Percentiles rank a stretch among this genome's conserved stretches.
Conservation (phyloP, 192 early-diverging fungal species). For the Coemansia sp. region DNA sequence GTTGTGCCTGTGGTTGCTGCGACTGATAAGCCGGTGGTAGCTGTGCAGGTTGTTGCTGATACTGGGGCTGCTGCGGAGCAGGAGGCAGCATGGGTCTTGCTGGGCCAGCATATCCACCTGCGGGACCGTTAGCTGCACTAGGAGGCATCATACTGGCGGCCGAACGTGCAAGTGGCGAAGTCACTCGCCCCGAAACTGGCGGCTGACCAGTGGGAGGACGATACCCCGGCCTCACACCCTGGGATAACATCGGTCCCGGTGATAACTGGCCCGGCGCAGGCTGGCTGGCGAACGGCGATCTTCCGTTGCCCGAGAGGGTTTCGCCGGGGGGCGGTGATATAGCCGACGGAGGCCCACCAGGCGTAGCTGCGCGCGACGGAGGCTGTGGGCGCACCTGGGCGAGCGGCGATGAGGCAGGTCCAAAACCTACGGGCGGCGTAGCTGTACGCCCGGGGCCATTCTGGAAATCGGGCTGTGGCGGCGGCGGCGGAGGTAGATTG, state of each 20-base stretch:
- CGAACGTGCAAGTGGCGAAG: slow-evolving; percentile 35
- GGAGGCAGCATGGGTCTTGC: slow-evolving; percentile 22
- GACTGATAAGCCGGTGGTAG: not conserved
- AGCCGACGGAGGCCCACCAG: slow-evolving; percentile 12
- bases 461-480: slow-evolving; percentile 17
- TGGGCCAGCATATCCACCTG: slow-evolving; percentile 5
- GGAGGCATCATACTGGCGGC: slow-evolving; percentile 8
- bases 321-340: slow-evolving; percentile 18
- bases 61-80: slow-evolving; percentile 9
- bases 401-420: slow-evolving; percentile 48
- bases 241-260: slow-evolving; percentile 19
- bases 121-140: slow-evolving; percentile 2
- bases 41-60: not conserved
- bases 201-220: slow-evolving; percentile 8
- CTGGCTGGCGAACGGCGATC: slow-evolving; percentile 45
- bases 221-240: slow-evolving; percentile 16
- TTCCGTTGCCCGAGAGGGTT: not conserved
- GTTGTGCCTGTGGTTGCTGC: not conserved
- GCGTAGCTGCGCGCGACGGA: slow-evolving; percentile 40
- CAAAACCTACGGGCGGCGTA: slow-evolving; percentile 50
- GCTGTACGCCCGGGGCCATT: slow-evolving; percentile 17
- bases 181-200: slow-evolving; percentile 25
- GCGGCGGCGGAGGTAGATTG: slow-evolving; percentile 28
- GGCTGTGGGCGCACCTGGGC: slow-evolving; percentile 46
- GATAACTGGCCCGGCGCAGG: slow-evolving; percentile 30